These are phyloP conservation scores for Mortierella sp. DNA, from an alignment of 371 early-diverging fungal genomes.

Conservation along the genomic window DNA sequence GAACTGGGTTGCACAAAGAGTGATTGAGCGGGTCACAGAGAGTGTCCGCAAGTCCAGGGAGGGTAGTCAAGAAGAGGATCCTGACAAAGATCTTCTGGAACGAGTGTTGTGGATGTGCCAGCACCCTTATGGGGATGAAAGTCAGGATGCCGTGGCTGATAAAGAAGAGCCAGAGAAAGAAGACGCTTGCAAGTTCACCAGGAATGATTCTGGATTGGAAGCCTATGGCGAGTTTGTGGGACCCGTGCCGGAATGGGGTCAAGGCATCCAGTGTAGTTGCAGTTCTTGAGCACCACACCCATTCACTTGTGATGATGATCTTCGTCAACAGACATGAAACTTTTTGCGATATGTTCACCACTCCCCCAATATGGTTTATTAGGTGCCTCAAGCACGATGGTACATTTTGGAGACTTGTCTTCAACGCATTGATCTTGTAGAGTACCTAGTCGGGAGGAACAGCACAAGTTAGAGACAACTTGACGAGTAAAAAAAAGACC, in stretches of 20 bases:
- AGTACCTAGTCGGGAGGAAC: too few species aligned
- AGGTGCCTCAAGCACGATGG: too few species aligned
- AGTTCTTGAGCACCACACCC: constrained; percentile 57
- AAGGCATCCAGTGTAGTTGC: constrained; percentile 68
- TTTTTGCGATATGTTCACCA: too few species aligned
- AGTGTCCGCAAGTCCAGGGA: constrained; percentile 48
- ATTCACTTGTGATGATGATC: too few species aligned
- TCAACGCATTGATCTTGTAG: too few species aligned
- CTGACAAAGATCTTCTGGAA: constrained; percentile 57
- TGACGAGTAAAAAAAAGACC: too few species aligned
- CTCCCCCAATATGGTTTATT: too few species aligned
- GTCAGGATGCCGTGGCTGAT: constrained; percentile 31
- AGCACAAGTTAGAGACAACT: too few species aligned
- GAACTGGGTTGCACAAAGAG: constrained; percentile 79
- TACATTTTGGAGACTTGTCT: too few species aligned
- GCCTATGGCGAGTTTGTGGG: constrained; percentile 40
- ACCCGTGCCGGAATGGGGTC: constrained; percentile 64
- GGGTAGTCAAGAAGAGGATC: constrained; percentile 31
- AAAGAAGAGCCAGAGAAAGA: constrained; percentile 47
- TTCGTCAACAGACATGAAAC: background rate
- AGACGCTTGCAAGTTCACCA: constrained; percentile 25
- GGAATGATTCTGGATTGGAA: constrained; percentile 30
- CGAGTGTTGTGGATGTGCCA: constrained; percentile 65
- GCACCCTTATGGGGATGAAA: constrained; percentile 64
- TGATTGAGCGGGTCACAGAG: constrained; percentile 64